These are phyloP conservation scores for Apiospora kogelbergensis DNA, from an alignment of 2,329 filamentous ascomycete species.

Conservation along the genomic window DNA sequence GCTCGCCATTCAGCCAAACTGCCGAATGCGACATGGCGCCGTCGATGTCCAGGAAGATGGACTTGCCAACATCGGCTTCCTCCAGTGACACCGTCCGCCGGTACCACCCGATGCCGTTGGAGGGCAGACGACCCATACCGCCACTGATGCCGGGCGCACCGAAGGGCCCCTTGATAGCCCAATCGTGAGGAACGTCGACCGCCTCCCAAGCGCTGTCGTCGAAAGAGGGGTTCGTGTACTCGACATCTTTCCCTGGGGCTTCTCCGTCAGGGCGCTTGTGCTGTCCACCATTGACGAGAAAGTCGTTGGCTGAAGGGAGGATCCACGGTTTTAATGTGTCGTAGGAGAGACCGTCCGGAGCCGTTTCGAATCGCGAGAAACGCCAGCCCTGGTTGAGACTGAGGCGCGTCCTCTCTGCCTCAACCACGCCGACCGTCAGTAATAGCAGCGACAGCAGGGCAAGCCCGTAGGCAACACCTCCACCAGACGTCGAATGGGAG, in stretches of 20 bases:
- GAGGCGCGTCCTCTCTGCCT: constrained; percentile 28
- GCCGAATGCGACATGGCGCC: constrained; percentile 52
- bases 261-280: constrained; percentile 23
- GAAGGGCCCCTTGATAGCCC: constrained; percentile 43
- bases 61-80: constrained; percentile 19
- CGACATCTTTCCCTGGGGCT: constrained; percentile 25
- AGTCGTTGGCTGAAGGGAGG: constrained; percentile 31
- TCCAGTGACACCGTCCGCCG: constrained; percentile 36
- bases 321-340: constrained; percentile 32
- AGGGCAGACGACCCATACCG: constrained; percentile 44
- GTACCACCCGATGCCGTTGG: constrained; percentile 54
- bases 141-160: constrained; percentile 34
- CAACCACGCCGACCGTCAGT: not conserved
- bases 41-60: constrained; percentile 36
- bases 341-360: constrained; percentile 35
- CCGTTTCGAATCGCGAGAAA: constrained; percentile 34
- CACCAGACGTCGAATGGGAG: not conserved
- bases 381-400: constrained; percentile 35
- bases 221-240: constrained; percentile 28
- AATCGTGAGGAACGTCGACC: constrained; percentile 43
- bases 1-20: constrained; percentile 51
- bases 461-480: not conserved
- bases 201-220: constrained; percentile 35
- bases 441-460: not conserved
- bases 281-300: constrained; percentile 27